Evolutionary conservation across 2,329 filamentous ascomycete species (phyloP).

Genomic region (Botrytis deweyae): DNA sequence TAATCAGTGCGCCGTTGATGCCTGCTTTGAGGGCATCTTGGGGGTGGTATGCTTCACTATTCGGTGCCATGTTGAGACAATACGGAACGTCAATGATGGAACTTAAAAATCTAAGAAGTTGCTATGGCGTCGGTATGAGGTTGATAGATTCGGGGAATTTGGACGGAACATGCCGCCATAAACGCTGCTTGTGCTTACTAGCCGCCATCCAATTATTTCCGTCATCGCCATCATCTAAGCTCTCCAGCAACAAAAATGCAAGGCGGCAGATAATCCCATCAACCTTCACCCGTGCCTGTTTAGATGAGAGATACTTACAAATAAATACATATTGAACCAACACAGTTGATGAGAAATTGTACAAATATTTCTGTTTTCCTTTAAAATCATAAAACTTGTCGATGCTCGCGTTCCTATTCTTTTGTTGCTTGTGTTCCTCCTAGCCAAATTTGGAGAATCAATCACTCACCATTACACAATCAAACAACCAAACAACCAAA

Average conservation of each 20-base stretch:
- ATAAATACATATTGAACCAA: background rate
- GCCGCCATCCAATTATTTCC: conserved; percentile 13
- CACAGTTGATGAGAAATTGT: background rate
- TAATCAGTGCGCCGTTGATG: conserved; percentile 62
- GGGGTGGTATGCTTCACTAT: conserved; percentile 61
- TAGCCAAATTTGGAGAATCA: conserved; percentile 4
- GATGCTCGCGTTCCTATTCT: conserved; percentile 7
- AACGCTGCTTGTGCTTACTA: conserved; percentile 7
- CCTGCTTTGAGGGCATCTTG: conserved; percentile 72
- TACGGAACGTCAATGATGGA: background rate
- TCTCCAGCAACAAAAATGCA: conserved; percentile 10
- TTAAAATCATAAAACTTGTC: background rate
- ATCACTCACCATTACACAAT: conserved; percentile 4
- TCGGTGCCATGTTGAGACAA: conserved; percentile 48
- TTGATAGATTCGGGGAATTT: conserved; percentile 13
- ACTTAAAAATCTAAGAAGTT: background rate
- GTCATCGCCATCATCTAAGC: conserved; percentile 1
- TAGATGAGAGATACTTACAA: conserved; percentile 17
- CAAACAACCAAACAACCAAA: conserved; percentile 8
- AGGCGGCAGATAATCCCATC: background rate
- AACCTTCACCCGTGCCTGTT: background rate
- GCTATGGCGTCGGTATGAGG: conserved; percentile 25
- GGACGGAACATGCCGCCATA: conserved; percentile 19
- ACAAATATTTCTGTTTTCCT: background rate
- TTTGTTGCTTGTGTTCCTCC: conserved; percentile 11